Evolutionary conservation across 2,329 filamentous ascomycete genomes (phyloP), one percentile per base, ranked within the genome.

Genomic region (Claviceps purpurea): DNA sequence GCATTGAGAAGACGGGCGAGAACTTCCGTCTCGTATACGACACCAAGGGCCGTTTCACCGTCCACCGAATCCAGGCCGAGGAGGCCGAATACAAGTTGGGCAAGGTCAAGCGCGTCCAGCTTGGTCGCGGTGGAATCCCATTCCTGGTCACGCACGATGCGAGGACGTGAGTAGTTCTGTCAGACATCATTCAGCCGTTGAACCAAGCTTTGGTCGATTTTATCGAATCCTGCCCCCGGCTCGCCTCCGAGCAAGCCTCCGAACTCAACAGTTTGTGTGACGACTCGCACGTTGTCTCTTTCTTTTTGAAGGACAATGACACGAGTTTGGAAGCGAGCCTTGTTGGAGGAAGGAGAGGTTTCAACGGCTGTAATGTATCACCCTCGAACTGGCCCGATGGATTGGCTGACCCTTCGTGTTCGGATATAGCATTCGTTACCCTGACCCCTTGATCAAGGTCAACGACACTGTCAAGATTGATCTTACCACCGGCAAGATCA

Each of bases 121-220:
- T 98, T 68, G 93, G 93, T 81, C 91, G 89, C 77, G 94, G 93
- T 78, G 93, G 90, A 81, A 95, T 98, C 85, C 93, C 93, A 94
- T 98, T 95, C 90, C 96, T 97, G 89, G 93, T 98, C 88, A 98
- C 93, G 90, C 93, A 98, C 88, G 93, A 98, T 93, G 93, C 93
- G 79, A 87, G 93, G 89, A 98, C 93, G 91, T 98, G 81, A 95
- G 91, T 97, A 50, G 53, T 55, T 86, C 82, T 85, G 77, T 82
- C 78, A 81, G 77, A 87, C 86, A 89, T 96, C 90, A 93, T 90
- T 96, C 91, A 96, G 91, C 85, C 91, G 91, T 96, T 96, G 91
- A 89, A 91, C 88, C 89, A 94, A 93, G 87, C 81, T 95, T 93
- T 95, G 89, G 89, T 79, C 70, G 76, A 78, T 77, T 68, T 47